Base-by-base conservation (phyloP, 2,329 filamentous ascomycete species). In the Ophiostoma sp. region DNA sequence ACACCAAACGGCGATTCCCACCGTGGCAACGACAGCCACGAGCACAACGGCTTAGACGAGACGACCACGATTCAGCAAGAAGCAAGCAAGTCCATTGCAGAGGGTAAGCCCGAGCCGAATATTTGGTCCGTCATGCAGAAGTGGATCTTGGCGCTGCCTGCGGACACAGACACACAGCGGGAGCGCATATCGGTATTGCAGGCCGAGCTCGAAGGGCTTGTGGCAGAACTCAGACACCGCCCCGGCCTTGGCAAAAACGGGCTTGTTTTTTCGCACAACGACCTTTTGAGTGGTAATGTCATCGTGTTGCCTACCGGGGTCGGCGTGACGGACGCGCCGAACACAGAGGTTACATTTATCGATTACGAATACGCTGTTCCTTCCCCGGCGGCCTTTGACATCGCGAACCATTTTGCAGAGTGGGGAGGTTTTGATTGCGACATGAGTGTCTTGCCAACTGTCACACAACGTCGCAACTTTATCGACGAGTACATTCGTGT, bases 401-500 rank as follows among this genome's bases (percentile, higher is more conserved):
- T 99, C 78, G 92, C 95, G 69, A 99, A 99, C 84, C 96, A 99
- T 85, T 97, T 99, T 80, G 94, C 96, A 66, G 96, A 99, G 84
- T 99, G 96, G 95, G 95, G 92, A 74, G 96, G 96, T 73, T 98
- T 98, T 79, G 94, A 97, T 78, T 99, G 96, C 85, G 94, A 98
- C 82, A 95, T 93, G 84, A 89, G 84, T 78, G 91, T 92, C 77
- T 87, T 98, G 73, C 96, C 96, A 5, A 96, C 93, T 0, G 88
- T 88, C 75, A 85, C 90, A 25, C 90, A 95, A 78, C 91, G 96
- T 36, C 88, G 89, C 61, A 89, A 91, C 72, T 99, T 99, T 82
- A 88, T 98, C 74, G 85, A 87, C 76, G 92, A 95, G 80, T 99
- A 99, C 80, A 88, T 97, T 36, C 85, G 86, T 75, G 89, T 91